These are phyloP conservation scores for Fraxinus americana DNA, from an alignment of 257 asterid species.

Conservation along the genomic window DNA sequence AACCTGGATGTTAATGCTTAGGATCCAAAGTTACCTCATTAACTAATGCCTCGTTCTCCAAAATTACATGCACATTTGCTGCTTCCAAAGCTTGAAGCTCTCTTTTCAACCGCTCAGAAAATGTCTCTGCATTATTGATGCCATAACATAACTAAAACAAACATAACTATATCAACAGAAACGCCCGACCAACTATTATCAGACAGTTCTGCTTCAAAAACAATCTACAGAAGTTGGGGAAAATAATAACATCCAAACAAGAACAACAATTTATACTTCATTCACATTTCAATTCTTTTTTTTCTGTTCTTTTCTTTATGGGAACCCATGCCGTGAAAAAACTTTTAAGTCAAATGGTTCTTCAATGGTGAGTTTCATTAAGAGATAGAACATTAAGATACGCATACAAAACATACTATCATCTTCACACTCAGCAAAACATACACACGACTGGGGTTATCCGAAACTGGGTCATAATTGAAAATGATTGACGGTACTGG, in stretches of 20 bases:
- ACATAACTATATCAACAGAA: not conserved
- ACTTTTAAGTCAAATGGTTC: not conserved
- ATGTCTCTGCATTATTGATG: slow-evolving; percentile 96
- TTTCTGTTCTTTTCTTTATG: not conserved
- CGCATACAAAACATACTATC: not conserved
- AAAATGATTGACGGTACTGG: too few relatives aligned
- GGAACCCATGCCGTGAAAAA: not conserved
- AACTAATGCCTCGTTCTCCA: slow-evolving; percentile 89
- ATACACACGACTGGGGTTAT: too few relatives aligned
- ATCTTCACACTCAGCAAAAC: too few relatives aligned
- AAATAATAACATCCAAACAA: slow-evolving; percentile 8
- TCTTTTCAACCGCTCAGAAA: slow-evolving; percentile 93
- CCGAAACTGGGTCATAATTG: too few relatives aligned
- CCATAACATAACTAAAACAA: slow-evolving; percentile 99
- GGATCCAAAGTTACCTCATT: slow-evolving; percentile 54
- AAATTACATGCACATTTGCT: slow-evolving; percentile 95
- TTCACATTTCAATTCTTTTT: not conserved
- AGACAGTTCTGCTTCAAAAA: slow-evolving; percentile 16
- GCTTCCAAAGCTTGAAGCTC: slow-evolving; percentile 99
- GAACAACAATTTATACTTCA: not conserved
- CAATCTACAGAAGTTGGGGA: slow-evolving; percentile 8
- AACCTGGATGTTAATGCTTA: slow-evolving; percentile 19
- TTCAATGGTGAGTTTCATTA: not conserved
- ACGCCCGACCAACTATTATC: not conserved
- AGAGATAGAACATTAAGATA: not conserved